Conservation (phyloP, 768 basidiomycete species). For the Panaeolus cyanescens region DNA sequence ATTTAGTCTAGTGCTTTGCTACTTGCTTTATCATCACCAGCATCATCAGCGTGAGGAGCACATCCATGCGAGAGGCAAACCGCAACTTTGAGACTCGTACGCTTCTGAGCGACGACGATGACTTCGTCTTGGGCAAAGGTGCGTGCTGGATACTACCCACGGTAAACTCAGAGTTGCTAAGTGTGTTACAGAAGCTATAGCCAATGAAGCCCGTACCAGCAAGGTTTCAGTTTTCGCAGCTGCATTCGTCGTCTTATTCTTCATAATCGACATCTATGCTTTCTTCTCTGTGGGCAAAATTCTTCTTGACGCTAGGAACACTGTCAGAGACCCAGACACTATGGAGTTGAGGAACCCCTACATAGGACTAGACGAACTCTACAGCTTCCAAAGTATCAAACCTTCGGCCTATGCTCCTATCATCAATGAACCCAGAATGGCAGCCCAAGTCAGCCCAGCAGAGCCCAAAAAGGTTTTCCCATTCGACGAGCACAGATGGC, state of each 20-base stretch:
- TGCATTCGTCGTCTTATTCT: constrained; percentile 16
- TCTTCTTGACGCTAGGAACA: constrained; percentile 10
- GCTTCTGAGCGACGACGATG: constrained; percentile 12
- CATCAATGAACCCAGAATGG: constrained; percentile 24
- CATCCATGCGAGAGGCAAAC: constrained; percentile 6
- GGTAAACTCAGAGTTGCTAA: background rate
- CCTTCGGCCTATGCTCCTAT: constrained; percentile 17
- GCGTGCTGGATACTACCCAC: background rate
- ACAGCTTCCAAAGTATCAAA: constrained; percentile 13
- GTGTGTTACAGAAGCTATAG: background rate
- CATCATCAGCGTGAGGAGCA: background rate
- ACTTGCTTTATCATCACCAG: constrained; percentile 2
- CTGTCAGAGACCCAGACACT: constrained; percentile 9
- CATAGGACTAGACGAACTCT: constrained; percentile 26
- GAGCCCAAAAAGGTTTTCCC: constrained; percentile 22
- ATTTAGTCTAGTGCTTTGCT: background rate
- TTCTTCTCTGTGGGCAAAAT: constrained; percentile 20
- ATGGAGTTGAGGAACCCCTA: constrained; percentile 28
- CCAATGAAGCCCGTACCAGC: background rate
- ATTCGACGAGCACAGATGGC: constrained; percentile 26
- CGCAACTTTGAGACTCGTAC: constrained; percentile 16
- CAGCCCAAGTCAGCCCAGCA: constrained; percentile 23
- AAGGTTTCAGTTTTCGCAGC: constrained; percentile 5
- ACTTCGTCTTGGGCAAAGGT: constrained; percentile 10
- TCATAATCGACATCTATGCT: constrained; percentile 23